These are phyloP conservation scores for Suhomyces sp. DNA, from an alignment of 805 yeast species.

Conservation along the genomic window DNA sequence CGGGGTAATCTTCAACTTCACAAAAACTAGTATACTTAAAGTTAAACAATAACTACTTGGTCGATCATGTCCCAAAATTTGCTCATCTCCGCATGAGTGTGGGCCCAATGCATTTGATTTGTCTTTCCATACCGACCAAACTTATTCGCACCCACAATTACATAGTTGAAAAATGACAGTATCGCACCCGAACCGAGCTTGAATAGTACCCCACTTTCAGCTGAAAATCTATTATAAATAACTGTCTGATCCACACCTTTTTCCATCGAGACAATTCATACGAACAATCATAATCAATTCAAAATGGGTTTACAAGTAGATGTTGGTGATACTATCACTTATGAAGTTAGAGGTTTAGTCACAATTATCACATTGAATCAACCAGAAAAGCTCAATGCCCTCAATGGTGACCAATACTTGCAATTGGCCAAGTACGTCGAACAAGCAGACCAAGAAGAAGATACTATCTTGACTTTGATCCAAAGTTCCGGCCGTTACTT, in stretches of 20 bases:
- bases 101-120: no score
- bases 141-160: no score
- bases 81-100: no score
- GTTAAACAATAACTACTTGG: no score
- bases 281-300: no score
- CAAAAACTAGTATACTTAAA: no score
- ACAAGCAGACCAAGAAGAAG: constrained; percentile 60
- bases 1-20: no score
- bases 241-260: no score
- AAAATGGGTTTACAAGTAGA: constrained; percentile 3
- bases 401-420: constrained; percentile 63
- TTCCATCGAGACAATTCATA: no score
- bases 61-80: no score
- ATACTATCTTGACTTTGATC: constrained; percentile 62
- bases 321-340: constrained; percentile 21
- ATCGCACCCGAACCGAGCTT: constrained; percentile 3
- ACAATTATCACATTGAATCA: constrained; percentile 66
- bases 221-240: constrained; percentile 3
- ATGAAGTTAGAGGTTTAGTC: constrained; percentile 46
- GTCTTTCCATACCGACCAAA: no score
- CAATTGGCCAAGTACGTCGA: constrained; percentile 58
- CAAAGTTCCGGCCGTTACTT: constrained; percentile 74
- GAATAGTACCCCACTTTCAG: constrained; percentile 4
- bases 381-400: constrained; percentile 64
- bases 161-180: no score